Evolutionary conservation across 306 rosid genomes (phyloP).

Genomic region (Prunus armeniaca): DNA sequence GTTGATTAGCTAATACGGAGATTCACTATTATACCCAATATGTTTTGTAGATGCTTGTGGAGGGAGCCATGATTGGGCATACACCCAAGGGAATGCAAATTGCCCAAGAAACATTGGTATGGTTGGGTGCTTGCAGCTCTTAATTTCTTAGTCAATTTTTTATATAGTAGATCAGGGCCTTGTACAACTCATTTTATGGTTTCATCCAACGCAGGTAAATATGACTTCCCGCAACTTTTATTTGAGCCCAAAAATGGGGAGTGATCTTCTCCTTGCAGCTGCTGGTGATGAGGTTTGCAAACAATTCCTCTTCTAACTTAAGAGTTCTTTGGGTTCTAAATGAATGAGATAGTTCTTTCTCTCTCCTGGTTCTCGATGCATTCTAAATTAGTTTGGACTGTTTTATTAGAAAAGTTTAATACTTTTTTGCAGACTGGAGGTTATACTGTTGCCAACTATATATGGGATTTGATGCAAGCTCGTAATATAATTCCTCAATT

Average conservation of each 20-base stretch:
- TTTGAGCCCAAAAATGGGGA: constrained; percentile 45
- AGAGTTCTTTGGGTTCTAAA: constrained; percentile 6
- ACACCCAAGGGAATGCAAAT: constrained; percentile 88
- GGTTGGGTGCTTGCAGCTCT: constrained; percentile 21
- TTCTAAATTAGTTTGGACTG: not conserved
- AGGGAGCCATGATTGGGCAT: constrained; percentile 91
- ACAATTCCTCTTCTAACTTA: not conserved
- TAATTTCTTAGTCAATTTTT: not conserved
- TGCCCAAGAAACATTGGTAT: constrained; percentile 78
- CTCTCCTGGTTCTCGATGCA: not conserved
- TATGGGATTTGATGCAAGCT: constrained; percentile 88
- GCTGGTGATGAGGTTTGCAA: constrained; percentile 82
- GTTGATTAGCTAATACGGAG: not conserved
- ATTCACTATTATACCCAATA: constrained; percentile 4
- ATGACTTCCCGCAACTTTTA: constrained; percentile 58
- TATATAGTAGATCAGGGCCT: constrained; percentile 7
- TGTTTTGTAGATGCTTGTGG: constrained; percentile 65
- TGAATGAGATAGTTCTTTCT: not conserved
- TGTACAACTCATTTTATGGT: constrained; percentile 2
- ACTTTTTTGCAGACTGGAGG: constrained; percentile 70
- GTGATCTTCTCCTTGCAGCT: constrained; percentile 71
- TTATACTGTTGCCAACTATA: constrained; percentile 76
- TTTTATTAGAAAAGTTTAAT: not conserved
- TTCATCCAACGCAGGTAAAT: constrained; percentile 41
- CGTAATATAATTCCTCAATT: constrained; percentile 42